Conservation (phyloP, 257 asterid species). For the Galeopsis tetrahit region DNA sequence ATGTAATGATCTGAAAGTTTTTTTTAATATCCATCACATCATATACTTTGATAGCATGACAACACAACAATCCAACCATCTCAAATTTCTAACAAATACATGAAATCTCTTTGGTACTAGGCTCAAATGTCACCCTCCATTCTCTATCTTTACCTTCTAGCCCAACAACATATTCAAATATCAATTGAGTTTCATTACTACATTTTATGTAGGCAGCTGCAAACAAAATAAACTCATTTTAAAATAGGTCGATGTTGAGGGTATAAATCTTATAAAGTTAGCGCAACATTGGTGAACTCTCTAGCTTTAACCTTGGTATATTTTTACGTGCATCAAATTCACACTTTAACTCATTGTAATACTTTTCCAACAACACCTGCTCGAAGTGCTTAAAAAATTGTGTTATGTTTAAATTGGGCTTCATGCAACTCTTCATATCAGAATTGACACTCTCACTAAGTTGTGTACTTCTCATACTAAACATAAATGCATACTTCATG, state of each 20-base stretch:
- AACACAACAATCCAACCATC: not conserved
- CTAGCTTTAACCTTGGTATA: not conserved
- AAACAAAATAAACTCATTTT: not conserved
- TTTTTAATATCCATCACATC: not conserved
- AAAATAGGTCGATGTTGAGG: not conserved
- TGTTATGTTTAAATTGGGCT: not conserved
- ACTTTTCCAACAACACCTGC: not conserved
- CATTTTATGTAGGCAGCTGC: too few species aligned
- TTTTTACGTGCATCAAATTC: not conserved
- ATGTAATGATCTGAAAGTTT: not conserved
- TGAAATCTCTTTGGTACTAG: too few species aligned
- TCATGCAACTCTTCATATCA: not conserved
- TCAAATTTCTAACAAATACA: not conserved
- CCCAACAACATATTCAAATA: too few species aligned
- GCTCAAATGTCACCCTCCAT: too few species aligned
- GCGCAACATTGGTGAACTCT: conserved; percentile 1
- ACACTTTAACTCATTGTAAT: not conserved
- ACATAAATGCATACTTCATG: not conserved
- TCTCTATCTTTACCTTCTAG: too few species aligned
- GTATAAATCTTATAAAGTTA: not conserved
- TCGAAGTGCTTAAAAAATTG: conserved; percentile 4
- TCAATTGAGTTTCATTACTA: too few species aligned
- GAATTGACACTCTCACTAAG: conserved; percentile 9
- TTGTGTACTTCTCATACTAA: not conserved
- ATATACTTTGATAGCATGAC: not conserved